Conservation (phyloP, 2,329 filamentous ascomycete genomes). For the Cryphonectria radicalis region DNA sequence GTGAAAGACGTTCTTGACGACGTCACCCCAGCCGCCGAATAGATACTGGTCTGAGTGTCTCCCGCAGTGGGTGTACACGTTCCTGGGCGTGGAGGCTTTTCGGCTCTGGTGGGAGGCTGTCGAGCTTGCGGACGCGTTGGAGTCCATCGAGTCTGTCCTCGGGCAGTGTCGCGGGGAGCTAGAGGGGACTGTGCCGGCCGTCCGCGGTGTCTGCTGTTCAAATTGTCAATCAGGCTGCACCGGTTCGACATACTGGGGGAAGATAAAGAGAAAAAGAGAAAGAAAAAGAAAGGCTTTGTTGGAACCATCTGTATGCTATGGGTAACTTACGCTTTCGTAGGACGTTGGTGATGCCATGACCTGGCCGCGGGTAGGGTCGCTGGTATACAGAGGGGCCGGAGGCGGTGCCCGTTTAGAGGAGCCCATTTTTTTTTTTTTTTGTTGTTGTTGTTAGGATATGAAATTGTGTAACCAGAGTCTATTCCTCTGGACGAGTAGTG, state of each 20-base stretch:
- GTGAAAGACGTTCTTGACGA: slow-evolving; percentile 48
- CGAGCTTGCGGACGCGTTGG: slow-evolving; percentile 14
- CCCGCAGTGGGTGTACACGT: slow-evolving; percentile 59
- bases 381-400: slow-evolving; percentile 28
- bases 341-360: slow-evolving; percentile 23
- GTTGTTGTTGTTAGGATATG: not conserved
- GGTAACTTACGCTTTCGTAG: slow-evolving; percentile 27
- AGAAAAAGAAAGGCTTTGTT: not conserved
- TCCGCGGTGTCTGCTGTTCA: slow-evolving; percentile 16
- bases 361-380: slow-evolving; percentile 8
- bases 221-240: not conserved
- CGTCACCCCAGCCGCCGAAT: slow-evolving; percentile 51
- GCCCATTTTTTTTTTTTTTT: slow-evolving; percentile 18
- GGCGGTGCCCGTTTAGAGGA: slow-evolving; percentile 27
- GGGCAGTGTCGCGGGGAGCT: not conserved
- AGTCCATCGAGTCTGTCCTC: slow-evolving; percentile 23
- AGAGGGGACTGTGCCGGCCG: not conserved
- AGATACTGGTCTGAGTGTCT: slow-evolving; percentile 59
- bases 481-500: not conserved
- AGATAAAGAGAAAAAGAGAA: not conserved
- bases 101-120: slow-evolving; percentile 19
- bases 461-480: not conserved
- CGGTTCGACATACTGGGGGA: not conserved
- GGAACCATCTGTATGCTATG: not conserved
- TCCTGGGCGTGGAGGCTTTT: slow-evolving; percentile 35